Conservation (phyloP, 2,329 filamentous ascomycete species). For the Fusarium agapanthi region DNA sequence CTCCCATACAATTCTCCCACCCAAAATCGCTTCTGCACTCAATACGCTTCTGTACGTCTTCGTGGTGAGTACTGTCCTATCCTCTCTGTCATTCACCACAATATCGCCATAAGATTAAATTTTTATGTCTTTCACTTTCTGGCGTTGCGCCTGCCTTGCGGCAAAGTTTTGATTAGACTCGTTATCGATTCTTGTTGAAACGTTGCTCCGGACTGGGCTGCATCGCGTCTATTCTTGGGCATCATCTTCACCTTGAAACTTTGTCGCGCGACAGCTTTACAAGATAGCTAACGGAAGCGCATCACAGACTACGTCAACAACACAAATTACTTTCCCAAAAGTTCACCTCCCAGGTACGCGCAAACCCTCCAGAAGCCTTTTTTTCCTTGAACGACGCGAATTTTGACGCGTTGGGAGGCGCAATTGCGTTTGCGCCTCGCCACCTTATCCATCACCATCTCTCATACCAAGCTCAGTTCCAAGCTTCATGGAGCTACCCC, state of each 20-base stretch:
- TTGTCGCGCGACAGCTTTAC: conserved; percentile 22
- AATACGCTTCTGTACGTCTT: conserved; percentile 51
- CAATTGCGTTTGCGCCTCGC: conserved; percentile 46
- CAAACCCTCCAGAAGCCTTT: conserved; percentile 14
- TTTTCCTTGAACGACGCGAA: conserved; percentile 18
- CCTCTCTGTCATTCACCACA: conserved; percentile 28
- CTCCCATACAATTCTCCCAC: conserved; percentile 70
- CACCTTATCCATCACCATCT: conserved; percentile 14
- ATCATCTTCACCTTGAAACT: conserved; percentile 28
- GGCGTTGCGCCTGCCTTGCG: conserved; percentile 16
- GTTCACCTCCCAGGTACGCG: conserved; percentile 37
- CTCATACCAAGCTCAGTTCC: conserved; percentile 19
- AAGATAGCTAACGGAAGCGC: conserved; percentile 42
- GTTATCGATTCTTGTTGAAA: conserved; percentile 25
- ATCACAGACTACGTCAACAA: conserved; percentile 41
- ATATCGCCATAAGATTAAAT: conserved; percentile 42
- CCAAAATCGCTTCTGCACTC: conserved; percentile 56
- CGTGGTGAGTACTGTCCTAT: conserved; percentile 61
- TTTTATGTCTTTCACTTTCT: conserved; percentile 49
- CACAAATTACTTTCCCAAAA: conserved; percentile 19
- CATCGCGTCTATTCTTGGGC: conserved; percentile 22
- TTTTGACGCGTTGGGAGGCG: conserved; percentile 27
- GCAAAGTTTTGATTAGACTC: conserved; percentile 28
- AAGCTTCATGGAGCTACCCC: conserved; percentile 39
- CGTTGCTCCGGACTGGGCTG: conserved; percentile 34